phyloP scores from a whole-genome alignment of 2,329 filamentous ascomycete species.

The Purpureocillium takamizusanense region DNA sequence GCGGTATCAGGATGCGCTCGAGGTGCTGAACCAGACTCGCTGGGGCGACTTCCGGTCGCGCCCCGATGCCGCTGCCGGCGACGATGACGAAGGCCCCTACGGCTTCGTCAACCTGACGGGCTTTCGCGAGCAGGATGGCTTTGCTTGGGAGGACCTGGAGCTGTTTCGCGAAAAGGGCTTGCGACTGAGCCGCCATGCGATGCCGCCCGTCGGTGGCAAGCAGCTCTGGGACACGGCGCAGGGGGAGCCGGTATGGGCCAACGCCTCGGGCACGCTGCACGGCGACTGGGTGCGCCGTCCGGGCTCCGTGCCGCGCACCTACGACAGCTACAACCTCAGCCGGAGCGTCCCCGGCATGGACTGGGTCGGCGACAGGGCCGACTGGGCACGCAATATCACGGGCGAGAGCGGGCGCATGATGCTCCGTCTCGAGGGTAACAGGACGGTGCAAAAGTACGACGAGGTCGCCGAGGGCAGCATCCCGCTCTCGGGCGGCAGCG shows the following conservation, averaged over 20 bases:
- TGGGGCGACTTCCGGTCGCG: conserved; percentile 53
- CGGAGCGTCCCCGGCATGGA: conserved; percentile 54
- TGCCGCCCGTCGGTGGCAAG: conserved; percentile 30
- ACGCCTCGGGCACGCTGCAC: conserved; percentile 66
- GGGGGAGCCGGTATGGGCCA: conserved; percentile 55
- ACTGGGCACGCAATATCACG: conserved; percentile 76
- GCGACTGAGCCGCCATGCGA: conserved; percentile 48
- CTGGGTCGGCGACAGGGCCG: conserved; percentile 49
- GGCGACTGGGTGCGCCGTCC: conserved; percentile 64
- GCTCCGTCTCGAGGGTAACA: conserved; percentile 53
- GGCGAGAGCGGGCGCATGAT: conserved; percentile 60
- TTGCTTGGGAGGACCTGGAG: conserved; percentile 67
- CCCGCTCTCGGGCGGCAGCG: conserved; percentile 38
- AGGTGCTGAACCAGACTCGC: conserved; percentile 42
- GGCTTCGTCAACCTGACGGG: conserved; percentile 65
- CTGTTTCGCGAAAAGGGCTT: conserved; percentile 57
- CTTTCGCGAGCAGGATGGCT: conserved; percentile 62
- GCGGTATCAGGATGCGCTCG: conserved; percentile 42
- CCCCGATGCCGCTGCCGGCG: conserved; percentile 14
- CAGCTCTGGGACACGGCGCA: conserved; percentile 28
- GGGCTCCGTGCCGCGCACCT: conserved; percentile 35
- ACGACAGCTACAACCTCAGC: conserved; percentile 52
- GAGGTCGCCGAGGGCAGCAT: conserved; percentile 23
- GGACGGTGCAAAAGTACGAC: conserved; percentile 35
- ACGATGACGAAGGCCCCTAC: conserved; percentile 7